Evolutionary conservation across 2,329 filamentous ascomycete genomes (phyloP), one percentile per base, ranked within the genome.

Genomic region (Hypoxylon sp.): DNA sequence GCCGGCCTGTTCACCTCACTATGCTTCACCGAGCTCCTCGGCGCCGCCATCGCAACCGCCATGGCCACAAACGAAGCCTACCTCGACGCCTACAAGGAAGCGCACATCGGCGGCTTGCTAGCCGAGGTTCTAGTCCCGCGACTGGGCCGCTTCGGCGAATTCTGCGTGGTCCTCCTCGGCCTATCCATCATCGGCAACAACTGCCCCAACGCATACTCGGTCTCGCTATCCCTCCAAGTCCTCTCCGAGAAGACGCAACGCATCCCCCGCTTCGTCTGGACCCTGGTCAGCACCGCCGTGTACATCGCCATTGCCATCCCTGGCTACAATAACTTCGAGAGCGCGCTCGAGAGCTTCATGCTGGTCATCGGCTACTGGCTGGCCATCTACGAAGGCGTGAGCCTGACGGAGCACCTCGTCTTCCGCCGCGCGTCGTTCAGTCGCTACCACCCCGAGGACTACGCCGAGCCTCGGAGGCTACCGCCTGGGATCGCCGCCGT

Each of bases 1-100:
- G 77, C 82, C 25, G 93, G 93, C 8, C 83, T 96, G 13, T 87
- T 92, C 70, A 81, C 92, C 70, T 90, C 92, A 1, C 86, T 95
- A 1, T 82, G 92, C 68, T 94, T 95, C 81, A 91, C 89, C 1
- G 86, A 94, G 80, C 88, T 93, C 77, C 86, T 94, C 2, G 92
- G 91, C 25, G 88, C 91, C 2, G 91, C 91, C 11, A 79, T 94
- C 74, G 89, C 88, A 77, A 91, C 90, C 11, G 90, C 91, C 1
- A 89, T 89, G 48, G 78, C 81, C 7, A 77, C 85, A 74, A 86
- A 91, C 72, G 79, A 77, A 46, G 85, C 67, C 59, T 93, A 91
- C 76, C 72, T 78, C 17, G 77, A 77, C 1, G 89, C 88, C 27
- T 91, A 91, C 79, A 57, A 75, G 0, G 77, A 81, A 2, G 86